phyloP scores from a whole-genome alignment of 208 protist species.

The Trypanosoma platydactyli region DNA sequence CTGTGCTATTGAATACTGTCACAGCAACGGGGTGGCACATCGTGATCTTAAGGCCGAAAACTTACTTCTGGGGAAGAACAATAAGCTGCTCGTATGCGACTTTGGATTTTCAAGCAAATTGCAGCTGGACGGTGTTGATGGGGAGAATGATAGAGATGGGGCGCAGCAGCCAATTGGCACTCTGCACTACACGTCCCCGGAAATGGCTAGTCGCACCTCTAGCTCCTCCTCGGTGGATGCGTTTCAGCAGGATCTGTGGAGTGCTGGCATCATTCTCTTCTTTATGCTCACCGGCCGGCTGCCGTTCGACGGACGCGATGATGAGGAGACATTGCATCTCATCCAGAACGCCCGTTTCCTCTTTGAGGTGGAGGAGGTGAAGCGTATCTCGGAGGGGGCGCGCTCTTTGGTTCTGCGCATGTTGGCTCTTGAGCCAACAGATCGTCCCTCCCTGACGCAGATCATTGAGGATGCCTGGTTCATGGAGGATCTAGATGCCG shows the following conservation, averaged over 20 bases:
- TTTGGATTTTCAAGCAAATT: constrained; percentile 86
- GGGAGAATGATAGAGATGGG: constrained; percentile 47
- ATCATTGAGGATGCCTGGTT: constrained; percentile 91
- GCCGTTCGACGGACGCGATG: constrained; percentile 93
- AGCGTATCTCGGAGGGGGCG: constrained; percentile 63
- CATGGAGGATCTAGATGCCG: constrained; percentile 44
- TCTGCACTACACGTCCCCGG: constrained; percentile 85
- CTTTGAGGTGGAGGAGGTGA: constrained; percentile 70
- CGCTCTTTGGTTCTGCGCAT: constrained; percentile 67
- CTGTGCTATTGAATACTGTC: constrained; percentile 93
- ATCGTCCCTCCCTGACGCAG: constrained; percentile 81
- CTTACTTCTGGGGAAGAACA: constrained; percentile 71
- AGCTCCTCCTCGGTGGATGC: constrained; percentile 37
- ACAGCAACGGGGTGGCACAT: constrained; percentile 84
- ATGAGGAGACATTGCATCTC: constrained; percentile 94
- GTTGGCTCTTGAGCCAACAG: constrained; percentile 79
- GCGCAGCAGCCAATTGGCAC: constrained; percentile 48
- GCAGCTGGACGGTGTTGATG: constrained; percentile 36
- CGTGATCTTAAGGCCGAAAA: constrained; percentile 93
- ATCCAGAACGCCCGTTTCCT: constrained; percentile 59
- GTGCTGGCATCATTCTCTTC: constrained; percentile 91
- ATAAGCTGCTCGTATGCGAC: constrained; percentile 83
- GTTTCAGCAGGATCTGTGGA: constrained; percentile 92
- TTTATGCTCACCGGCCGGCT: constrained; percentile 95
- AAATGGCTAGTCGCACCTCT: constrained; percentile 23